A percentile compares a stretch with the other conserved stretches of the same genome.
Evolutionary conservation across 2,329 filamentous ascomycete species (phyloP).

Genomic region (Akanthomyces dipterigenus): DNA sequence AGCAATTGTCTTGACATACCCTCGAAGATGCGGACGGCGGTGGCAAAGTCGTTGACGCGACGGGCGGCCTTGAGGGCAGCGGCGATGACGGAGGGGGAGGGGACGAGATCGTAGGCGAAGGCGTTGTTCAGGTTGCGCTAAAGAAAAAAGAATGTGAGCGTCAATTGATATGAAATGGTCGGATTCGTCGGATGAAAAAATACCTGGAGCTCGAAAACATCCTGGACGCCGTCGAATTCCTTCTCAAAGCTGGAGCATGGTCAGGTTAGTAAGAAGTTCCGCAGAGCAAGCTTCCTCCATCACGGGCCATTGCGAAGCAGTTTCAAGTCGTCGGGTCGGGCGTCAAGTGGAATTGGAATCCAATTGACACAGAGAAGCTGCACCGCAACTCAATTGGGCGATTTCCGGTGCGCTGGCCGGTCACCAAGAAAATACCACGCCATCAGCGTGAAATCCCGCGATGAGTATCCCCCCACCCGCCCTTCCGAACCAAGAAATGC

Average conservation of each 20-base stretch:
- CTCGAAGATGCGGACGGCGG: slow-evolving; percentile 97
- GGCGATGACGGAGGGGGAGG: slow-evolving; percentile 81
- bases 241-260: slow-evolving; percentile 77
- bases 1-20: slow-evolving; percentile 49
- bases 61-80: slow-evolving; percentile 90
- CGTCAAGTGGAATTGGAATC: neutral
- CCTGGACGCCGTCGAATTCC: slow-evolving; percentile 95
- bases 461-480: neutral
- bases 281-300: slow-evolving; percentile 21
- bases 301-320: neutral
- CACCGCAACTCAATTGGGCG: neutral
- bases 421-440: neutral
- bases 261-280: slow-evolving; percentile 8
- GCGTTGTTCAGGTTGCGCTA: slow-evolving; percentile 96
- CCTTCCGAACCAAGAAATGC: neutral
- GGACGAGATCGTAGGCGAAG: slow-evolving; percentile 99
- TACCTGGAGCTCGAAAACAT: slow-evolving; percentile 99
- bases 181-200: slow-evolving; percentile 22
- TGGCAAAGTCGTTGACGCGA: slow-evolving; percentile 97
- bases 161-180: neutral
- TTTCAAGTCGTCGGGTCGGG: neutral
- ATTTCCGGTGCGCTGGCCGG: neutral
- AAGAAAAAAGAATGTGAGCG: slow-evolving; percentile 2
- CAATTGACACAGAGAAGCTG: neutral
- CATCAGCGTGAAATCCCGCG: slow-evolving; percentile 7